These are phyloP conservation scores for Hansenula anomala DNA, from an alignment of 1,139 yeast genomes.

Conservation along the genomic window DNA sequence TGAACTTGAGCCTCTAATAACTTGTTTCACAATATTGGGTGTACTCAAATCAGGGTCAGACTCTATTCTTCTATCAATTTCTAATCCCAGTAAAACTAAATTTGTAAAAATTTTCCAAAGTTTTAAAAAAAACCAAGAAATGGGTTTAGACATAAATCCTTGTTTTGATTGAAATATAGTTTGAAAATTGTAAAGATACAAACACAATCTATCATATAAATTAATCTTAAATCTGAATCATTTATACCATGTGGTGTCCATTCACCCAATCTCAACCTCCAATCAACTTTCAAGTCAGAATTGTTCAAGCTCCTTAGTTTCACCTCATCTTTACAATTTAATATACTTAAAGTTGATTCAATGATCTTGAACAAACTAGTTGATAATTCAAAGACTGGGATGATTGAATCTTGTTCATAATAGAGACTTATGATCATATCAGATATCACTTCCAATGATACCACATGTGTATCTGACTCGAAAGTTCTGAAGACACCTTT, in stretches of 20 bases:
- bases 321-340: conserved; percentile 47
- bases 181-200: conserved; percentile 48
- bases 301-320: conserved; percentile 39
- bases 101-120: conserved; percentile 64
- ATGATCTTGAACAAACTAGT: conserved; percentile 41
- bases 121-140: conserved; percentile 49
- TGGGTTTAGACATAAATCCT: conserved; percentile 51
- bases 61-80: conserved; percentile 59
- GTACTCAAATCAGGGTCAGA: conserved; percentile 31
- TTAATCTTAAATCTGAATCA: conserved; percentile 37
- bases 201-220: conserved; percentile 50
- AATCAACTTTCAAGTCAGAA: conserved; percentile 38
- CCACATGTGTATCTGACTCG: conserved; percentile 45
- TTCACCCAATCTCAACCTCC: conserved; percentile 29
- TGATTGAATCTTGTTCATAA: conserved; percentile 9
- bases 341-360: conserved; percentile 32
- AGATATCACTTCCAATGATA: conserved; percentile 52
- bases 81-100: conserved; percentile 51
- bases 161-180: conserved; percentile 30
- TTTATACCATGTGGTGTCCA: conserved; percentile 51
- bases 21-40: conserved; percentile 46
- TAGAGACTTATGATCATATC: conserved; percentile 39
- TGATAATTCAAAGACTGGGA: conserved; percentile 34
- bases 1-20: conserved; percentile 60
- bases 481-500: too few species aligned